Conservation (phyloP, 2,329 filamentous ascomycete genomes). For the Byssothecium circinans region DNA sequence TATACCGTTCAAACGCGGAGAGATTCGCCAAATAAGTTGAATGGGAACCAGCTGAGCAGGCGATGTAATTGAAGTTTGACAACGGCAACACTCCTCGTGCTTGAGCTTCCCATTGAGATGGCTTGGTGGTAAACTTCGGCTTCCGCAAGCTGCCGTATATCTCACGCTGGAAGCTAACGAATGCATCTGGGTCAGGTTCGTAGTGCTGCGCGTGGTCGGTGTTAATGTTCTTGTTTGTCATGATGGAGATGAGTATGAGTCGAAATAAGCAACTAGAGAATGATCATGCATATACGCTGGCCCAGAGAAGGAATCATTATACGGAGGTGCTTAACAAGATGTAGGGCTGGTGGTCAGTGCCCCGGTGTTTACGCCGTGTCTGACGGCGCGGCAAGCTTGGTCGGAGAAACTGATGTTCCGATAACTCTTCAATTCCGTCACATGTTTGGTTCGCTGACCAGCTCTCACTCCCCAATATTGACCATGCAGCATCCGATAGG, state of each 20-base stretch:
- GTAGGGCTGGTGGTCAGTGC: too few relatives aligned
- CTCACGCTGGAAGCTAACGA: constrained; percentile 37
- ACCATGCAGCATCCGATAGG: background rate
- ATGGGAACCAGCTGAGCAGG: constrained; percentile 42
- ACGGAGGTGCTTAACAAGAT: too few relatives aligned
- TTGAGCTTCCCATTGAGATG: constrained; percentile 43
- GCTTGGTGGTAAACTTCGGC: constrained; percentile 47
- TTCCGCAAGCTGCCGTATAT: constrained; percentile 42
- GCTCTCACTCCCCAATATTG: background rate
- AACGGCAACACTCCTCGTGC: constrained; percentile 37
- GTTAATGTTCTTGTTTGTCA: constrained; percentile 9
- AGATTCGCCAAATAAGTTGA: constrained; percentile 42
- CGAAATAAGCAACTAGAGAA: too few relatives aligned
- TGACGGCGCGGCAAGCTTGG: too few relatives aligned
- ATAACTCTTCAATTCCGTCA: too few relatives aligned
- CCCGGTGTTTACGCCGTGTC: too few relatives aligned
- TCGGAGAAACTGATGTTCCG: background rate
- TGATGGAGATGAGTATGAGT: constrained; percentile 3
- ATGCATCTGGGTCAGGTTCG: constrained; percentile 41
- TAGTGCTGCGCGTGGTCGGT: constrained; percentile 17
- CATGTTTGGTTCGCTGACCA: background rate
- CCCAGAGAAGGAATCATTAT: too few relatives aligned
- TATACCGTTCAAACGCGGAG: constrained; percentile 44
- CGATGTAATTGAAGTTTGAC: constrained; percentile 46
- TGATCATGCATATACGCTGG: too few relatives aligned